phyloP scores from a whole-genome alignment of 2,329 filamentous ascomycete species.

The Ustulina deusta region DNA sequence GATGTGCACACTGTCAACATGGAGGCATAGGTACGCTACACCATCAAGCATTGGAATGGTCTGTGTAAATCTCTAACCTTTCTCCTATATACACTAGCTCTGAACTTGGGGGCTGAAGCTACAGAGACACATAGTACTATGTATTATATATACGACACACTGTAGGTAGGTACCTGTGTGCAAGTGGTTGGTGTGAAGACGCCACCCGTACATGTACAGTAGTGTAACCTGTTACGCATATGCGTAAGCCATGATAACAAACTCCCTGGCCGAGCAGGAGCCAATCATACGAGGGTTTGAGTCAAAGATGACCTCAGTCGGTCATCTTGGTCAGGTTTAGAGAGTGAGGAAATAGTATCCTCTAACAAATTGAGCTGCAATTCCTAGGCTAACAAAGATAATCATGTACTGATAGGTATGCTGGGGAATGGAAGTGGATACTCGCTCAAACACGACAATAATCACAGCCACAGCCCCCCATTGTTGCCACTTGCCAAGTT shows the following conservation, averaged over 20 bases:
- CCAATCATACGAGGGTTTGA: constrained; percentile 30
- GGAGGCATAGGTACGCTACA: neutral
- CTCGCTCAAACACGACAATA: constrained; percentile 36
- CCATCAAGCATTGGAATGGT: no score
- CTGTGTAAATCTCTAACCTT: no score
- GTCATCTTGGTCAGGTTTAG: constrained; percentile 5
- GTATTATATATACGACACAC: no score
- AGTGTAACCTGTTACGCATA: neutral
- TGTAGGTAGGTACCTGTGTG: no score
- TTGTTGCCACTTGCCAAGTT: constrained; percentile 37
- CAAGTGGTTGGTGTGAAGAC: no score
- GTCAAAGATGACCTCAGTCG: constrained; percentile 30
- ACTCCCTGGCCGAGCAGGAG: constrained; percentile 1
- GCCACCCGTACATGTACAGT: no score
- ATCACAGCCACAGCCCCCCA: constrained; percentile 39
- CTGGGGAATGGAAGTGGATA: constrained; percentile 12
- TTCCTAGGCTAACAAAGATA: neutral
- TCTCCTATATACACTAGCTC: no score
- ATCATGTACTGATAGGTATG: neutral
- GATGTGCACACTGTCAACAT: no score
- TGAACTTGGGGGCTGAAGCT: no score
- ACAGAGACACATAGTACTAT: no score
- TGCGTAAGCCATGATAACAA: constrained; percentile 6
- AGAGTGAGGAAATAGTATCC: neutral
- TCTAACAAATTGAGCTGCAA: neutral